Evolutionary conservation across 139 green algal genomes (phyloP), one percentile per base, ranked within the genome.

Genomic region (Chlorokybus atmophyticus): DNA sequence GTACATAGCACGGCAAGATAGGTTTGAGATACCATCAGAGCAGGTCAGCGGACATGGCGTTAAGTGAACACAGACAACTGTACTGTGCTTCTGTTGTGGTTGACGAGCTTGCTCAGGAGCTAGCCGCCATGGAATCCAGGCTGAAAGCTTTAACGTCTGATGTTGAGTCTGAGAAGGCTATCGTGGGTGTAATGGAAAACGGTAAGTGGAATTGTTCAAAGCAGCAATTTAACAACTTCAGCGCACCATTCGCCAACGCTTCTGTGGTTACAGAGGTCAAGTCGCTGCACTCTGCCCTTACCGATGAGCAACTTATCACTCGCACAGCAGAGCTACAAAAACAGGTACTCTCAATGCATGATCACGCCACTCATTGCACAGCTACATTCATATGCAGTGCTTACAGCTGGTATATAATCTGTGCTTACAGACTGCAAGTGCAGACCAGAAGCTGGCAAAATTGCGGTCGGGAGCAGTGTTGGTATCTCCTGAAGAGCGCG

Each of bases 1-100:
- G 26, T 71, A 76, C 39, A 35, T 71, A 28, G 62, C 63, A 14
- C 29, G 52, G 1, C 63, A 71, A 24, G 62, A 75, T 38, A 27
- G 35, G 49, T 50, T 71, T 14, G 38, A 66, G 6, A 71, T 71
- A 28, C 65, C 63, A 8, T 25, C 14, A 17, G 14, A 41, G 14
- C 14, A 55, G 48, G 24, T 17, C 24, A 17, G 17, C 21, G 17
- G 14, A 17, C 14, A 17, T 17, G 14, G 14, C 21, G 17, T 55
- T 55, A 19, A 55, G 48, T 14, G 17, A 55, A 19, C 17, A 14
- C 14, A 55, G 48, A 55, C 14, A 42, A 14, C 48, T 38, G 17
- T 55, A 47, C 39, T 19, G 39, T 19, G 19, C 39, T 19, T 47
- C 19, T 47, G 19, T 47, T 47, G 39, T 19, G 48, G 25, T 55